Evolutionary conservation across 768 basidiomycete genomes (phyloP).

Genomic region (Termitomyces eurrhizus): DNA sequence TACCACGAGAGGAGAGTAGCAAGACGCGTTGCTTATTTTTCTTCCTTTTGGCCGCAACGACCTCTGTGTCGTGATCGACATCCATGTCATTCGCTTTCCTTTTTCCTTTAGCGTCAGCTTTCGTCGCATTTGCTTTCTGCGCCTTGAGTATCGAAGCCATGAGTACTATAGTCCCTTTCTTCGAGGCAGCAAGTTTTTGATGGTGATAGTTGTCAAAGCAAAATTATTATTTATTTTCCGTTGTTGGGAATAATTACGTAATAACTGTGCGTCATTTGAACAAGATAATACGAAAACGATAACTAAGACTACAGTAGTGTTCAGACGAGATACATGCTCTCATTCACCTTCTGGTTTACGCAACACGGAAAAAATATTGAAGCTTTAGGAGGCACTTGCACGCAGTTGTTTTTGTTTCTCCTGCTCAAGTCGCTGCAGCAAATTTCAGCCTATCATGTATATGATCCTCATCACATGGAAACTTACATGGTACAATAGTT

Average conservation of each 20-base stretch:
- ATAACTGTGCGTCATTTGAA: background rate
- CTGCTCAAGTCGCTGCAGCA: conserved; percentile 73
- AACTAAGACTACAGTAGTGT: conserved; percentile 22
- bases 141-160: conserved; percentile 69
- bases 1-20: conserved; percentile 86
- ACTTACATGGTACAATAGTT: conserved; percentile 80
- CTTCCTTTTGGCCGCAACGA: conserved; percentile 44
- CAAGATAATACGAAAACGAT: conserved; percentile 6
- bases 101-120: conserved; percentile 55
- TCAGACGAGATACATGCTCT: conserved; percentile 12
- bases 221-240: conserved; percentile 4
- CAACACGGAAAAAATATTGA: conserved; percentile 8
- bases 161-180: conserved; percentile 1
- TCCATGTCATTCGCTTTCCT: conserved; percentile 60
- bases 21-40: conserved; percentile 96
- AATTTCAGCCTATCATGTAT: conserved; percentile 3
- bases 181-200: background rate
- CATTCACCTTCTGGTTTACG: conserved; percentile 8
- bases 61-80: conserved; percentile 35
- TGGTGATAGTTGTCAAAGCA: conserved; percentile 9
- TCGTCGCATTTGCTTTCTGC: conserved; percentile 54
- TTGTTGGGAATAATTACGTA: background rate
- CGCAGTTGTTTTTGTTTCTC: conserved; percentile 83
- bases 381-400: conserved; percentile 22
- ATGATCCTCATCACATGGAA: conserved; percentile 1